Percentiles rank a stretch among this genome's conserved stretches.
phyloP scores from a whole-genome alignment of 75 land plant genomes.

The Pseudotsuga menziesii region DNA sequence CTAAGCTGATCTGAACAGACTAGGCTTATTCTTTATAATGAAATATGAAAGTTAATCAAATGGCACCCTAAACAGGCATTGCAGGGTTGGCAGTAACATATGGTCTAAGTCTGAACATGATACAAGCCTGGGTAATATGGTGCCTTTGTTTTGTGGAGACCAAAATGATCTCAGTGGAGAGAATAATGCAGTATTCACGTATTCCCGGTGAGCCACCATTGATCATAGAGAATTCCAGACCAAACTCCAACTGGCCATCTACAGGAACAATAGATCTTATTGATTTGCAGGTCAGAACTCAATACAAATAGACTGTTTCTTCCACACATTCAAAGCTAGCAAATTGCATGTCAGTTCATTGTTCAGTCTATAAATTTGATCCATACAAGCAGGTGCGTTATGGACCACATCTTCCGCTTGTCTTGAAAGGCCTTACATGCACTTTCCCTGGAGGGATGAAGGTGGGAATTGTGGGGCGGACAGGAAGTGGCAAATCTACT shows the following conservation, averaged over 20 bases:
- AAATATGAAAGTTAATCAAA: background rate
- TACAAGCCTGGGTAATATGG: conserved; percentile 78
- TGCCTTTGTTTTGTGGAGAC: conserved; percentile 74
- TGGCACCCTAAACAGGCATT: conserved; percentile 33
- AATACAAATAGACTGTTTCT: background rate
- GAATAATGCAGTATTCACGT: conserved; percentile 68
- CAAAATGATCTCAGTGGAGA: conserved; percentile 85
- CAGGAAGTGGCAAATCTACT: conserved; percentile 79
- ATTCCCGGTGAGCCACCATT: conserved; percentile 78
- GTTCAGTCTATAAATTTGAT: background rate
- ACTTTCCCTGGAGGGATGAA: conserved; percentile 51
- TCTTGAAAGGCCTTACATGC: conserved; percentile 44
- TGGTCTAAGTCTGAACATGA: conserved; percentile 62
- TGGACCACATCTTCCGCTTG: conserved; percentile 58
- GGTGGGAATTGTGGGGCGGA: conserved; percentile 70
- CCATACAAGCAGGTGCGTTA: conserved; percentile 53
- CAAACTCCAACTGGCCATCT: conserved; percentile 59
- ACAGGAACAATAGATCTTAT: conserved; percentile 54
- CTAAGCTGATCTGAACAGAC: background rate
- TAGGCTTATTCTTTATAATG: background rate
- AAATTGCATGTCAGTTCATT: background rate
- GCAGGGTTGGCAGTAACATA: conserved; percentile 85
- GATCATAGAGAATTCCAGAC: conserved; percentile 39
- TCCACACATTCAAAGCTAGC: background rate
- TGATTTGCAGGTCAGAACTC: conserved; percentile 41